Evolutionary conservation across 768 basidiomycete genomes (phyloP), one percentile per base, ranked within the genome.

Genomic region (Tulasnella sp.): DNA sequence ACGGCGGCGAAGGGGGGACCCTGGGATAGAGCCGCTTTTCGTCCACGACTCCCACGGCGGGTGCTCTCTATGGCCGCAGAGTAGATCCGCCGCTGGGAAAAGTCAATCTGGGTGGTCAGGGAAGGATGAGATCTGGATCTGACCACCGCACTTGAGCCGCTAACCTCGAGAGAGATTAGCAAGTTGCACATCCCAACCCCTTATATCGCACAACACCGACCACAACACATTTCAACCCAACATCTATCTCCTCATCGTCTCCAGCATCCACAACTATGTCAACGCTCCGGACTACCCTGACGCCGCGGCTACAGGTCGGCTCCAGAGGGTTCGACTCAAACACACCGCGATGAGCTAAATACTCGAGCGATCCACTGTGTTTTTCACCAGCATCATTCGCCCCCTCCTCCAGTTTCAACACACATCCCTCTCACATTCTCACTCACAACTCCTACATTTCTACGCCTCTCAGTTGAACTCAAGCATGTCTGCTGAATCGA

Each of bases 401-500:
- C 67, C 40, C 39, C 67, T 41, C 42, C 39, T 41, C 67, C 67
- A 36, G 64, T 41, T 59, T 59, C 52, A 36, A 36, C 64, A 37
- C 59, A 26, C 67, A 67, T 39, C 67, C 39, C 68, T 69, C 69
- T 19, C 69, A 35, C 47, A 42, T 22, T 47, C 69, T 22, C 69
- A 44, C 39, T 35, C 63, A n/a, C 44, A 67, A 8, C 67, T 39
- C 40, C 67, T 39, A 37, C 16, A 8, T 41, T n/a, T 16, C 3
- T 37, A 5, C 71, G 17, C 35, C 73, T 34, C 52, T 34, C 26
- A 72, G n/a, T 40, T 3, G 26, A 62, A n/a, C 16, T 32, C 62
- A 39, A 70, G 16, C 29, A 74, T 42, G 65, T 74, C 71, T 37
- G 59, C 71, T 40, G 71, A 72, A 39, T 72, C 71, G 14, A 72